These are phyloP conservation scores for Jaltomata sinuosa DNA, from an alignment of 257 asterid species.

Conservation along the genomic window DNA sequence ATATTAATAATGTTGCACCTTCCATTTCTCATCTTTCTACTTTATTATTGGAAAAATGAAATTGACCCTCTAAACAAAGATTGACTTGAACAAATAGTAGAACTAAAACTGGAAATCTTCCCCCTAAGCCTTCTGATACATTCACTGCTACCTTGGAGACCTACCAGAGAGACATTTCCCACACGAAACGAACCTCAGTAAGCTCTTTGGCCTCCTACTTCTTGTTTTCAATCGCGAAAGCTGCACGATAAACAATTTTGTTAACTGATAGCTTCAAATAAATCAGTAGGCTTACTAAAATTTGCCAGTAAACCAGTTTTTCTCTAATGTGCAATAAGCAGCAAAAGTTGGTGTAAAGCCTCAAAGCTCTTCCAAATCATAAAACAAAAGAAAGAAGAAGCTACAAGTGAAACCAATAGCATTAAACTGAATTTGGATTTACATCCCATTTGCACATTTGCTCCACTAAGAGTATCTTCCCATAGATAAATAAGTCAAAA, in stretches of 20 bases:
- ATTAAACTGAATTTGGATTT: not conserved
- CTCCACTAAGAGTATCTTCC: not conserved
- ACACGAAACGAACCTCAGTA: conserved; percentile 63
- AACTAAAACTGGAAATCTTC: not conserved
- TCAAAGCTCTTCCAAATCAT: not conserved
- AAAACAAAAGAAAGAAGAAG: not conserved
- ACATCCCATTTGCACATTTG: not conserved
- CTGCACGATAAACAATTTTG: conserved; percentile 27
- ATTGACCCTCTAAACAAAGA: conserved; percentile 13
- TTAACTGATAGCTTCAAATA: not conserved
- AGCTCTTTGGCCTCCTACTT: conserved; percentile 46
- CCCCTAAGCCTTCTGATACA: conserved; percentile 1
- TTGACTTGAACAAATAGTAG: conserved; percentile 13
- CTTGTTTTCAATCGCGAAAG: conserved; percentile 58
- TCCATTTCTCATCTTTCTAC: conserved; percentile 17
- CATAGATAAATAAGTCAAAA: not conserved
- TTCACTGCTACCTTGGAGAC: conserved; percentile 43
- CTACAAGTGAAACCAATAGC: not conserved
- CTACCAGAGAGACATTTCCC: conserved; percentile 66
- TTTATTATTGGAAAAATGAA: conserved; percentile 32
- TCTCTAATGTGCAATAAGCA: not conserved
- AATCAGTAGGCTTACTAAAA: not conserved
- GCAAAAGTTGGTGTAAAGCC: not conserved
- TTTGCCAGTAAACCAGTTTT: not conserved
- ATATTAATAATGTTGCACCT: not conserved